Evolutionary conservation across 2,329 filamentous ascomycete genomes (phyloP).

Genomic region (Aspergillus sp.): DNA sequence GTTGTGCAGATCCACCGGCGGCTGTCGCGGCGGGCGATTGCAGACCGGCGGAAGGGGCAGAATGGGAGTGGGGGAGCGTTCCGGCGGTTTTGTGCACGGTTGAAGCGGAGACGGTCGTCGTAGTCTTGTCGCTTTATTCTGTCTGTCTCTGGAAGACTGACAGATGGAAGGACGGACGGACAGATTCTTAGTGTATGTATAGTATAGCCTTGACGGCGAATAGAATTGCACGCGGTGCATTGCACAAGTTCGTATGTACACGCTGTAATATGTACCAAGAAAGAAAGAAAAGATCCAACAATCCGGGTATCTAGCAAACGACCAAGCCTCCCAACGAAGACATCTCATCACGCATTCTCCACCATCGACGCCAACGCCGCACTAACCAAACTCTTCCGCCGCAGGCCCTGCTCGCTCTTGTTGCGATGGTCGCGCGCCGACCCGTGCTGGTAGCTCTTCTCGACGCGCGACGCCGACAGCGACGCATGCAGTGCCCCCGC

Average conservation of each 20-base stretch:
- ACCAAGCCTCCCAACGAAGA: neutral
- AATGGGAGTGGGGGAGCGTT: neutral
- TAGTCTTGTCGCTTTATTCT: neutral
- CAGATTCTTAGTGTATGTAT: too few relatives aligned
- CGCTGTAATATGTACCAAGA: neutral
- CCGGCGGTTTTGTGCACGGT: neutral
- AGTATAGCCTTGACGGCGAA: neutral
- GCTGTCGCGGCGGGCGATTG: neutral
- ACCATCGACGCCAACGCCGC: conserved; percentile 38
- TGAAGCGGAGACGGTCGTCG: neutral
- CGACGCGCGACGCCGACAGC: conserved; percentile 23
- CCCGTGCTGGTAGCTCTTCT: conserved; percentile 30
- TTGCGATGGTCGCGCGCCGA: conserved; percentile 27
- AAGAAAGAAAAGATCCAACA: conserved; percentile 3
- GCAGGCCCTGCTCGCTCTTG: conserved; percentile 35
- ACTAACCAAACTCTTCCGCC: conserved; percentile 39
- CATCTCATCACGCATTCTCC: conserved; percentile 16
- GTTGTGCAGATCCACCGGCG: neutral
- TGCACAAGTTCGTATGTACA: too few relatives aligned
- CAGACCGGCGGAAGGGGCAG: neutral
- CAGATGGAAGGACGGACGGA: too few relatives aligned
- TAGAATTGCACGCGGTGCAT: too few relatives aligned
- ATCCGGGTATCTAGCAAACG: conserved; percentile 2
- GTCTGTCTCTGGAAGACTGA: neutral
- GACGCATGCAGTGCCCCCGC: conserved; percentile 23